A percentile compares a stretch with the other conserved stretches of the same genome.
These are phyloP conservation scores for Geranium rotundifolium DNA, from an alignment of 345 rosid species.

Conservation along the genomic window DNA sequence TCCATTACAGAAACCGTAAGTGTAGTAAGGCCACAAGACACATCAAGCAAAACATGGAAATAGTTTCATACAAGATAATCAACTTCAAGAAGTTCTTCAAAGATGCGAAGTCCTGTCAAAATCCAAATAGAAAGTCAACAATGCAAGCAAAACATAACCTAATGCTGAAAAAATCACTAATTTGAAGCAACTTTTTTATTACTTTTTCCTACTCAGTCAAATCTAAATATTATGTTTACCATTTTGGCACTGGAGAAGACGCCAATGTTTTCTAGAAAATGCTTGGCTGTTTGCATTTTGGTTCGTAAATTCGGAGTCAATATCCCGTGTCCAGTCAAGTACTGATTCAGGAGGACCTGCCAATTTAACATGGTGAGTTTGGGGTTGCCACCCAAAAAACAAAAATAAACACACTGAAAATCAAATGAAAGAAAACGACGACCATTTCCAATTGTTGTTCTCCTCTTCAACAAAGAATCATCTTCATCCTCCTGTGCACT, in stretches of 20 bases:
- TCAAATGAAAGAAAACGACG: conserved; percentile 10
- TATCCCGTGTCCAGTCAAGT: conserved; percentile 84
- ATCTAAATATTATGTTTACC: conserved; percentile 32
- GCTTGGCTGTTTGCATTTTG: conserved; percentile 75
- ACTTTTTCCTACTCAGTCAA: conserved; percentile 10
- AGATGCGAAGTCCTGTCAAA: conserved; percentile 88
- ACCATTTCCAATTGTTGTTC: conserved; percentile 98
- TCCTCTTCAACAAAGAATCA: conserved; percentile 46
- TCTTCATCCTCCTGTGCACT: conserved; percentile 93
- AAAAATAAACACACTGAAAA: not conserved
- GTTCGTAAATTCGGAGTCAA: conserved; percentile 59
- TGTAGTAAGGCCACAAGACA: conserved; percentile 10
- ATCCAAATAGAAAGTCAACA: conserved; percentile 7
- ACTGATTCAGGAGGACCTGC: conserved; percentile 85
- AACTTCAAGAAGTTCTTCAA: conserved; percentile 98
- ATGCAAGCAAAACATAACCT: conserved; percentile 3
- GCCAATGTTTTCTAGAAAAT: conserved; percentile 96
- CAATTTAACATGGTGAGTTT: conserved; percentile 15
- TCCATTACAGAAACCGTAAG: conserved; percentile 6
- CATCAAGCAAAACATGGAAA: conserved; percentile 15
- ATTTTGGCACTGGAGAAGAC: conserved; percentile 97
- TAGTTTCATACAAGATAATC: conserved; percentile 78
- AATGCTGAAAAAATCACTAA: not conserved
- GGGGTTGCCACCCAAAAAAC: conserved; percentile 11
- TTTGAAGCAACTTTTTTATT: not conserved